Percentiles rank a stretch among this genome's conserved stretches.
phyloP scores from a whole-genome alignment of 2,329 filamentous ascomycete genomes.

The Fusarium concolor region DNA sequence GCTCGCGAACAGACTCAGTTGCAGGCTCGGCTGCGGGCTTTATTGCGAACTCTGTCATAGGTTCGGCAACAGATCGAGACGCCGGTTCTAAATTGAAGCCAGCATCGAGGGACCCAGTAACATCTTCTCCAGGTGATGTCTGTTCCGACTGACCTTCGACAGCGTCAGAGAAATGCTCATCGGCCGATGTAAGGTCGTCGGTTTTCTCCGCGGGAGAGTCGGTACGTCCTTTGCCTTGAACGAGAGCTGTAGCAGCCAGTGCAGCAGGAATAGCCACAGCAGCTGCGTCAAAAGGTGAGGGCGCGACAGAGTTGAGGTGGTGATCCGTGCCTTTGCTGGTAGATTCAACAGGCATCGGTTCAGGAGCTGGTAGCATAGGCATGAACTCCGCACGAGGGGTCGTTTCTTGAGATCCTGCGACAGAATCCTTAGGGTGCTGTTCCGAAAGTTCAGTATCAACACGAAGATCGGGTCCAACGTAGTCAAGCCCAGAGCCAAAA shows the following conservation, averaged over 20 bases:
- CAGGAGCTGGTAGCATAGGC: conserved; percentile 50
- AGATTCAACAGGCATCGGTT: conserved; percentile 55
- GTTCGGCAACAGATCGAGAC: conserved; percentile 5
- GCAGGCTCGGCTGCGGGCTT: background rate
- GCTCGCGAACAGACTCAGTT: background rate
- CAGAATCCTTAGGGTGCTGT: conserved; percentile 54
- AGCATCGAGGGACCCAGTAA: conserved; percentile 1
- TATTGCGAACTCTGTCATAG: background rate
- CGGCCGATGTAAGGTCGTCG: conserved; percentile 51
- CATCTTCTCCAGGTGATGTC: conserved; percentile 16
- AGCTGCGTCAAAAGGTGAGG: conserved; percentile 49
- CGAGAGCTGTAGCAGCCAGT: conserved; percentile 44
- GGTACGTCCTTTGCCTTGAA: conserved; percentile 30
- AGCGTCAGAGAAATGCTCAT: conserved; percentile 54
- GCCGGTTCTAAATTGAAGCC: background rate
- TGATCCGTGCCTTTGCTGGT: conserved; percentile 58
- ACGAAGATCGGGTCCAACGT: conserved; percentile 48
- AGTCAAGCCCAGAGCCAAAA: conserved; percentile 40
- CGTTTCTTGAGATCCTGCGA: conserved; percentile 71
- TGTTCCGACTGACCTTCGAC: conserved; percentile 44
- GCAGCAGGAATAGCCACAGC: conserved; percentile 38
- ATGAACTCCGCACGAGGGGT: conserved; percentile 73
- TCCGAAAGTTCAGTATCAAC: conserved; percentile 56
- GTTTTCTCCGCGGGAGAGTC: conserved; percentile 36
- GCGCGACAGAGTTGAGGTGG: conserved; percentile 55